Evolutionary conservation across 1,139 yeast genomes (phyloP), one percentile per base, ranked within the genome.

Genomic region (Sugiyamaella pinicola): DNA sequence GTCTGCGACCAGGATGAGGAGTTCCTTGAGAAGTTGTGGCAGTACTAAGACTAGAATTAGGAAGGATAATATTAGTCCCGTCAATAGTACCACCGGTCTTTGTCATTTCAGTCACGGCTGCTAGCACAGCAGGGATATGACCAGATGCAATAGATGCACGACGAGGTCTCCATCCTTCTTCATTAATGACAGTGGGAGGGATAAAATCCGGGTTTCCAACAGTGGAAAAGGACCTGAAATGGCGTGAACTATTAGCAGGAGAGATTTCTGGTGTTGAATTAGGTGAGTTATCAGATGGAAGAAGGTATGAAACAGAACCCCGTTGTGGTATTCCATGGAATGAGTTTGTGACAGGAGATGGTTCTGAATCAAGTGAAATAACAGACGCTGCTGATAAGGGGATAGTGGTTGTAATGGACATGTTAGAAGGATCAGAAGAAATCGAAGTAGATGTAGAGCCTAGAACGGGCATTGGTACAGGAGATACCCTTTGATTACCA

Each of bases 371-470:
- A 5, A 35, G 21, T 6, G 40, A 6, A 33, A 33, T 33, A 7
- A 15, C 15, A 6, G 15, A 13, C 7, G 10, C 18, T 33, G 37
- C 6, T 12, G 37, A 17, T 35, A 19, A 7, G 4, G 26, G 22
- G 7, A 21, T 38, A 9, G 31, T 21, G 28, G 28, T 60, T 62
- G 42, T 46, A 42, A 42, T 55, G 58, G 19, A 56, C 41, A 31
- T 76, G 79, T 54, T 75, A 77, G 53, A 77, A 77, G 57, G 78
- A 82, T 55, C 74, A 31, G 4, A 8, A 31, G 34, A 31, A 4
- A 24, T 24, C 6, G 28, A 24, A 19, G 41, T 22, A 19, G 41
- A 8, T 18, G 41, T 31, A 10, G 35, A 17, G n/a, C n/a, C n/a
- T n/a, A n/a, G n/a, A n/a, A n/a, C n/a, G n/a, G n/a, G n/a, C n/a